Percentiles rank a stretch among this genome's conserved stretches.
Conservation (phyloP, 225 moss, liverwort and hornwort genomes). For the Ulota crispa region DNA sequence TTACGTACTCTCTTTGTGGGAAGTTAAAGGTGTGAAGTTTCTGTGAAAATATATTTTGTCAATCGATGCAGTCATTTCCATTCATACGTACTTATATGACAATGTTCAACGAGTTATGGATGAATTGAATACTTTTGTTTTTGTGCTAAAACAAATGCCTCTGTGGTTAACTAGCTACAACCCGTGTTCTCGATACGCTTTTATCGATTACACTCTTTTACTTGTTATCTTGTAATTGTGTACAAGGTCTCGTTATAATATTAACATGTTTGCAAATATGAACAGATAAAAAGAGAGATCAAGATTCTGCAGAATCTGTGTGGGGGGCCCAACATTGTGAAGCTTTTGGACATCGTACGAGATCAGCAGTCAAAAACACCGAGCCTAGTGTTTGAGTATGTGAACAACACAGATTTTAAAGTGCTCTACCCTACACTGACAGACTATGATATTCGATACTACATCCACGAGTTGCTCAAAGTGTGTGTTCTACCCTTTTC, state of each 20-base stretch:
- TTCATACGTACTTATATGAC: neutral
- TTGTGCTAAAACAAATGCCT: neutral
- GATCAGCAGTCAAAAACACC: conserved; percentile 88
- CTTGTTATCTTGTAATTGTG: neutral
- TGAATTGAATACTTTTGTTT: neutral
- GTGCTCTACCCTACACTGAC: conserved; percentile 80
- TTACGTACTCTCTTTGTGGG: neutral
- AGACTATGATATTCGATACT: conserved; percentile 79
- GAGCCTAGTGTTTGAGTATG: conserved; percentile 79
- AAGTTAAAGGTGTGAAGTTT: neutral
- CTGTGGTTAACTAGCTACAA: neutral
- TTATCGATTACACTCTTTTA: neutral
- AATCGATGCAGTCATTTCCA: neutral
- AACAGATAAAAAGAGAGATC: conserved; percentile 75
- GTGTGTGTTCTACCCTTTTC: conserved; percentile 21
- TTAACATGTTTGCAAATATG: neutral
- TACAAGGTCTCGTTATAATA: neutral
- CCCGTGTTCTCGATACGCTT: neutral
- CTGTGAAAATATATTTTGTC: neutral
- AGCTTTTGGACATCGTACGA: conserved; percentile 81
- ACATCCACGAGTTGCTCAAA: conserved; percentile 80
- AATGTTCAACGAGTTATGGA: neutral
- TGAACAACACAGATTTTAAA: conserved; percentile 85
- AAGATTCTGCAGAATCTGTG: conserved; percentile 80
- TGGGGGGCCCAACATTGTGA: conserved; percentile 83